Evolutionary conservation across 208 protist genomes (phyloP).

Genomic region (Trichomonas gallinae): DNA sequence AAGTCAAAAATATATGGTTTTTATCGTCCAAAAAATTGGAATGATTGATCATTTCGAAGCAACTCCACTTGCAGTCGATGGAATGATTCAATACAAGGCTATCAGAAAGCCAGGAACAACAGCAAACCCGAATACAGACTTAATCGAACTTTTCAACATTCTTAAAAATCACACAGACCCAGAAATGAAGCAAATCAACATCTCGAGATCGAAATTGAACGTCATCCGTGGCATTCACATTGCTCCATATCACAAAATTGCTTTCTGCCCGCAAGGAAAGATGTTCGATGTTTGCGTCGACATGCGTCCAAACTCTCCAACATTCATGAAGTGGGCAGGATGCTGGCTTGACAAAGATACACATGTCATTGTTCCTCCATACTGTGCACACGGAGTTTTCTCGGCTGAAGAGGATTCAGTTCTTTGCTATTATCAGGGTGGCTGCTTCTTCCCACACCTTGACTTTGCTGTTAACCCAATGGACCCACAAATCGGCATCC

Average conservation of each 20-base stretch:
- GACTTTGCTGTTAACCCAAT: not conserved
- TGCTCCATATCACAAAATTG: not conserved
- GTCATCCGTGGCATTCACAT: constrained; percentile 1
- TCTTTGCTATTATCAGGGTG: not conserved
- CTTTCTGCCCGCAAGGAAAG: not conserved
- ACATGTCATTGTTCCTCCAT: not conserved
- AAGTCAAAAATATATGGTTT: no score
- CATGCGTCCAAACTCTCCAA: constrained; percentile 1
- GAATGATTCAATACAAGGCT: not conserved
- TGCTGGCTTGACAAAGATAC: not conserved
- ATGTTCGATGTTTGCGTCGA: not conserved
- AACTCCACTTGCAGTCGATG: not conserved
- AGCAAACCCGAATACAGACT: not conserved
- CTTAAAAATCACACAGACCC: not conserved
- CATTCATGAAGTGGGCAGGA: not conserved
- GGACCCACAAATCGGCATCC: not conserved
- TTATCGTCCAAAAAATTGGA: not conserved
- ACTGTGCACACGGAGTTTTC: not conserved
- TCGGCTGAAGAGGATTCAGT: not conserved
- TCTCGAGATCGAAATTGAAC: not conserved
- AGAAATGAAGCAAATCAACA: not conserved
- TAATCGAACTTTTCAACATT: not conserved
- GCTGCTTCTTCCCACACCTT: not conserved
- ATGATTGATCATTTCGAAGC: not conserved
- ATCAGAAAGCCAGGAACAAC: not conserved